phyloP scores from a whole-genome alignment of 176 grass and related monocot genomes.

The Phoenix dactylifera region DNA sequence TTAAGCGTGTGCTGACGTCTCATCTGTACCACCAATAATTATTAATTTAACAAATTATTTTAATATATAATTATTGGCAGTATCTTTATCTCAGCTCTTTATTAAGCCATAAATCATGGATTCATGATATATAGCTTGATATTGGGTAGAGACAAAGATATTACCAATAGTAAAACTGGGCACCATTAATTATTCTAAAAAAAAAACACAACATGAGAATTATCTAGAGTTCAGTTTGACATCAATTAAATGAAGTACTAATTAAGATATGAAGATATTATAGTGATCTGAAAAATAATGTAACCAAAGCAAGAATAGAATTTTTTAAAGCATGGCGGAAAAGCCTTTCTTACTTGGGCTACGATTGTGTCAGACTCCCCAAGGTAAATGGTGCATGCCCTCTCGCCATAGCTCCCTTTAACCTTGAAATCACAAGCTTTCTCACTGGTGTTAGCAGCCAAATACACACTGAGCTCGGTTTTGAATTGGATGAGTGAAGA shows the following conservation, averaged over 20 bases:
- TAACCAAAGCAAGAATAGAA: not conserved
- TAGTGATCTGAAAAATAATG: too few relatives aligned
- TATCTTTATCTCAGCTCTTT: too few relatives aligned
- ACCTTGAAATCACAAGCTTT: constrained; percentile 47
- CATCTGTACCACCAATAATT: constrained; percentile 26
- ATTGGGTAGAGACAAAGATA: too few relatives aligned
- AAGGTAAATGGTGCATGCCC: constrained; percentile 34
- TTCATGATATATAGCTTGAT: too few relatives aligned
- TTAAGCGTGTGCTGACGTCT: constrained; percentile 39
- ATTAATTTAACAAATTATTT: too few relatives aligned
- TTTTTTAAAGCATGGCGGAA: not conserved
- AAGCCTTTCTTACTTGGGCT: constrained; percentile 1
- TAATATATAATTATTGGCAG: too few relatives aligned
- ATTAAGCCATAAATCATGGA: too few relatives aligned
- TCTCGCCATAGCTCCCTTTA: constrained; percentile 47
- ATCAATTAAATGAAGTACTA: too few relatives aligned
- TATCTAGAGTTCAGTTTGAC: too few relatives aligned
- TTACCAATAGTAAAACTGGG: too few relatives aligned
- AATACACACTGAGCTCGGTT: constrained; percentile 43
- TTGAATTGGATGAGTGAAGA: constrained; percentile 36
- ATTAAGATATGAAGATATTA: too few relatives aligned
- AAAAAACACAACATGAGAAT: not conserved
- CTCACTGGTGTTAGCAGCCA: constrained; percentile 45
- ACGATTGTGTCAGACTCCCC: constrained; percentile 43
- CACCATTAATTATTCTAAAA: too few relatives aligned